Conservation (phyloP, 805 yeast genomes). For the Deakozyma indianensis region DNA sequence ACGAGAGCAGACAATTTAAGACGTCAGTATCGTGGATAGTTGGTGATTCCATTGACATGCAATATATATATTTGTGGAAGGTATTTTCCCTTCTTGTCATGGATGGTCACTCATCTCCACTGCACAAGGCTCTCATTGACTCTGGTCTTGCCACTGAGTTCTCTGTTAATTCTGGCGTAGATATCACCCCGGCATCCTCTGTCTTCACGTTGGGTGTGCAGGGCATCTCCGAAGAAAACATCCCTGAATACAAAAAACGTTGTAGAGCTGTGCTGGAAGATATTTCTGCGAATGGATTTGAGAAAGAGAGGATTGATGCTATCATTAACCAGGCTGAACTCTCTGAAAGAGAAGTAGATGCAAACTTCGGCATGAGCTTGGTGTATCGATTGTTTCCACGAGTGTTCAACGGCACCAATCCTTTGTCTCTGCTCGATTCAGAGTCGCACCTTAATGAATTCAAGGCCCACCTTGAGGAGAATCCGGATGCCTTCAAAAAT, state of each 20-base stretch:
- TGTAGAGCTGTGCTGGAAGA: conserved; percentile 34
- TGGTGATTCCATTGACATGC: conserved; percentile 55
- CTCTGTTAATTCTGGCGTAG: conserved; percentile 77
- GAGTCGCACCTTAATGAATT: conserved; percentile 45
- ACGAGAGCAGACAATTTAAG: conserved; percentile 54
- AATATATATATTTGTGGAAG: conserved; percentile 59
- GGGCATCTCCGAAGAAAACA: conserved; percentile 43
- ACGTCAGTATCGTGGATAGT: conserved; percentile 80
- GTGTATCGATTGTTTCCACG: conserved; percentile 64
- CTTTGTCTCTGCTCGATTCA: conserved; percentile 53
- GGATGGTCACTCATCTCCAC: conserved; percentile 87
- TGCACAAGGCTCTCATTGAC: conserved; percentile 79
- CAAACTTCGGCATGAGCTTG: conserved; percentile 77
- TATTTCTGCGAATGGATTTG: conserved; percentile 31
- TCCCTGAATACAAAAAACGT: conserved; percentile 30
- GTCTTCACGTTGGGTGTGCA: conserved; percentile 77
- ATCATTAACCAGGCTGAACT: conserved; percentile 80
- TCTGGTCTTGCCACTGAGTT: conserved; percentile 75
- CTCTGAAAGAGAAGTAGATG: conserved; percentile 68
- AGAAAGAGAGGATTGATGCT: conserved; percentile 57
- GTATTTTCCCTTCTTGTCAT: conserved; percentile 55
- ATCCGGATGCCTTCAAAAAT: conserved; percentile 46
- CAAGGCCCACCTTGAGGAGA: conserved; percentile 39
- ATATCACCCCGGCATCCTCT: conserved; percentile 60
- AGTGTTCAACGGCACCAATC: conserved; percentile 75